Evolutionary conservation across 192 early-diverging fungal genomes (phyloP).

Genomic region (Chytriomyces confervae): DNA sequence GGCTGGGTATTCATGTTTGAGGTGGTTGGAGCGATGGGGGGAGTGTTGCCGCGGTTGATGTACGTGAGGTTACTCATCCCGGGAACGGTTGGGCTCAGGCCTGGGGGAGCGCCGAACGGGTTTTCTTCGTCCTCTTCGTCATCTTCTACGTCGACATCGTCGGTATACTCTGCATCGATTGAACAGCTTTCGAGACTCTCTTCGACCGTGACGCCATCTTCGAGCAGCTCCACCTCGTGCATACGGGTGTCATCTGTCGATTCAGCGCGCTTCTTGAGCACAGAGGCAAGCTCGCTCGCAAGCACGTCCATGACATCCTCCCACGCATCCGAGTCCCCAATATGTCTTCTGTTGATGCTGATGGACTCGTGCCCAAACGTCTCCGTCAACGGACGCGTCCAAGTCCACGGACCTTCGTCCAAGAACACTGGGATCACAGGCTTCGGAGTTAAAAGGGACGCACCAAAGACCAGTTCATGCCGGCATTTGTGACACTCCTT

Average conservation of each 20-base stretch:
- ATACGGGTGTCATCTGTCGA: background rate
- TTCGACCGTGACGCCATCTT: background rate
- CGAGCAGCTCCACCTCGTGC: background rate
- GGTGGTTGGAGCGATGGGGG: background rate
- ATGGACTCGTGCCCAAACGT: background rate
- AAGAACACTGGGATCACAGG: background rate
- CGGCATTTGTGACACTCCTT: background rate
- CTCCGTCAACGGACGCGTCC: background rate
- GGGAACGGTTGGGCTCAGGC: background rate
- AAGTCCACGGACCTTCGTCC: background rate
- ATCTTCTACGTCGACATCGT: no score
- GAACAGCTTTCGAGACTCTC: background rate
- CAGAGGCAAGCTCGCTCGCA: background rate
- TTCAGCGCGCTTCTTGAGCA: background rate
- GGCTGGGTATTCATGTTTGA: background rate
- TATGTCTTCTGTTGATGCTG: background rate
- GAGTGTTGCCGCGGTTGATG: background rate
- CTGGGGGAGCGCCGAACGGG: background rate
- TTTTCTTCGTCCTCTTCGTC: background rate
- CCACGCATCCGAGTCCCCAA: background rate
- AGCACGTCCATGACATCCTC: conserved; percentile 19
- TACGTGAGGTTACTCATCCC: background rate
- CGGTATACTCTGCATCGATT: no score
- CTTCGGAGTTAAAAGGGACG: background rate
- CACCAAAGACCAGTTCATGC: background rate